phyloP scores from a whole-genome alignment of 2,329 filamentous ascomycete genomes.

The Colletotrichum lentis region DNA sequence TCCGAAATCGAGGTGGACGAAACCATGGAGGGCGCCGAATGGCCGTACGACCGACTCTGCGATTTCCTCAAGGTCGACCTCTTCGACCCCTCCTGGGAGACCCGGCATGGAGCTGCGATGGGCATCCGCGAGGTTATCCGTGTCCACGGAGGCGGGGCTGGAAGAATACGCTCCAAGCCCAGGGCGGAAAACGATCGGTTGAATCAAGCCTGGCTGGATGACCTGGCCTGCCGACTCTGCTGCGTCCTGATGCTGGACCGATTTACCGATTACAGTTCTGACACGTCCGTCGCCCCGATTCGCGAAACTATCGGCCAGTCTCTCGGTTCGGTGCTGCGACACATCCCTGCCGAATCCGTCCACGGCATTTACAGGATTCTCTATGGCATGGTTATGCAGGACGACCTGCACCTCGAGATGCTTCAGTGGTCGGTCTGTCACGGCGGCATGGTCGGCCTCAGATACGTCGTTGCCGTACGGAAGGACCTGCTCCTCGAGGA shows the following conservation, averaged over 20 bases:
- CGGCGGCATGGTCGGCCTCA: constrained; percentile 95
- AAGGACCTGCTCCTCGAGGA: constrained; percentile 90
- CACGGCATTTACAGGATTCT: constrained; percentile 85
- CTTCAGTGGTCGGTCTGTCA: constrained; percentile 95
- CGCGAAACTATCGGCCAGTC: constrained; percentile 95
- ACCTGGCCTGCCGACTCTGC: constrained; percentile 92
- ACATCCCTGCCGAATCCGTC: constrained; percentile 81
- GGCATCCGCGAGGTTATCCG: constrained; percentile 89
- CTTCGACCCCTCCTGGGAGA: constrained; percentile 94
- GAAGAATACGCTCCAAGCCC: constrained; percentile 75
- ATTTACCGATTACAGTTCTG: constrained; percentile 97
- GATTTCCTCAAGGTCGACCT: constrained; percentile 94
- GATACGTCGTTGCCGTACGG: constrained; percentile 93
- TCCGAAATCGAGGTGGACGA: constrained; percentile 83
- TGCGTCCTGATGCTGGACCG: constrained; percentile 97
- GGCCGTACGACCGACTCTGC: constrained; percentile 93
- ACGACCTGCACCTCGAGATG: constrained; percentile 75
- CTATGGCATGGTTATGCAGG: constrained; percentile 90
- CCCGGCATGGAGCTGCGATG: constrained; percentile 94
- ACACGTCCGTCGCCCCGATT: constrained; percentile 96
- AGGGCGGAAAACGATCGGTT: constrained; percentile 77
- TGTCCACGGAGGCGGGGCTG: constrained; percentile 90
- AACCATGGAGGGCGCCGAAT: constrained; percentile 80
- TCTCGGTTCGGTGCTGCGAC: constrained; percentile 85
- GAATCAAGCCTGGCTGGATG: constrained; percentile 89